Conservation (phyloP, 495 filamentous ascomycete genomes). For the Trichoderma asperelloides region DNA sequence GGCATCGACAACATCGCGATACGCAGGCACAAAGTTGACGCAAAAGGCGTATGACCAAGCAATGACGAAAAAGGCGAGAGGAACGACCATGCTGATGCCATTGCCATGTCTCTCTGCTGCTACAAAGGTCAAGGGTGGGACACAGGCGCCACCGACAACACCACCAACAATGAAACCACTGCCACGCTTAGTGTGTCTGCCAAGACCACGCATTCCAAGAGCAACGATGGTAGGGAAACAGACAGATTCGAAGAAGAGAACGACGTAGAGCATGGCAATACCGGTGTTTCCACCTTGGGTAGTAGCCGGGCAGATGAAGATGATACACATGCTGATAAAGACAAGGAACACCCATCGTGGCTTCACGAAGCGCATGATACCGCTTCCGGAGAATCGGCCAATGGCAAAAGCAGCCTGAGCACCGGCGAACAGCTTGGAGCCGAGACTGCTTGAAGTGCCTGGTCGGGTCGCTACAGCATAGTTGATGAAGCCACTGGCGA, state of each 20-base stretch:
- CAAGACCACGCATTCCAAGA: constrained; percentile 57
- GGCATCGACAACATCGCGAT: neutral
- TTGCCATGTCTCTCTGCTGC: constrained; percentile 37
- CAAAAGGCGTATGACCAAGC: constrained; percentile 29
- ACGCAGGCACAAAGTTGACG: constrained; percentile 12
- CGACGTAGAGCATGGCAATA: constrained; percentile 51
- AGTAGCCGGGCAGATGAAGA: constrained; percentile 52
- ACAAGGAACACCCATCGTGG: constrained; percentile 43
- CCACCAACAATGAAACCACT: constrained; percentile 53
- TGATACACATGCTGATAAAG: constrained; percentile 41
- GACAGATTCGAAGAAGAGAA: constrained; percentile 58
- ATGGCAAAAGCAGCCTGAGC: constrained; percentile 59
- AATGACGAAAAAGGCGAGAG: constrained; percentile 30
- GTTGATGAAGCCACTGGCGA: constrained; percentile 44
- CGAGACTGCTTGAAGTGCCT: constrained; percentile 13
- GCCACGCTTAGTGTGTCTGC: constrained; percentile 60
- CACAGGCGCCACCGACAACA: constrained; percentile 54
- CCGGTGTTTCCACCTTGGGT: constrained; percentile 41
- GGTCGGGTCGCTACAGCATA: constrained; percentile 22
- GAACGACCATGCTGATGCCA: constrained; percentile 36
- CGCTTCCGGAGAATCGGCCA: constrained; percentile 52
- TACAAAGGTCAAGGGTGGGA: constrained; percentile 54
- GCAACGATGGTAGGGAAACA: constrained; percentile 66
- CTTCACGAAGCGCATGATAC: constrained; percentile 39
- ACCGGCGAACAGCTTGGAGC: constrained; percentile 48